Percentiles rank a stretch among this genome's conserved stretches.
Conservation (phyloP, 257 asterid genomes). For the Solanum virginianum region DNA sequence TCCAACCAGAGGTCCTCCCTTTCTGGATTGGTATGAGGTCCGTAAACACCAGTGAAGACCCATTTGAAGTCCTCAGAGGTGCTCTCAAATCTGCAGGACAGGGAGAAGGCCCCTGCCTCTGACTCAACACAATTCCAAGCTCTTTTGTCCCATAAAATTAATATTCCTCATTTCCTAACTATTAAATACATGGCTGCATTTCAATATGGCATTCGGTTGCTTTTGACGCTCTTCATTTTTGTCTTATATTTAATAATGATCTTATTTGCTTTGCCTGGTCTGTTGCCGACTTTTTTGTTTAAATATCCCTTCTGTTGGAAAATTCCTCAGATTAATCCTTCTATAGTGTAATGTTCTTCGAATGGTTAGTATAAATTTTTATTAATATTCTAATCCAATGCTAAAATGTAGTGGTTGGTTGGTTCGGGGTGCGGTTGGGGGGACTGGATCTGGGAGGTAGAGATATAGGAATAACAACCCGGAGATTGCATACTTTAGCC, state of each 20-base stretch:
- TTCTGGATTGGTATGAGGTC: too few species aligned
- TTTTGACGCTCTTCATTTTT: background rate
- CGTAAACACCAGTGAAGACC: too few species aligned
- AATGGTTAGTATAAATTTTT: background rate
- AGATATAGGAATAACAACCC: background rate
- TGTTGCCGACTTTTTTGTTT: background rate
- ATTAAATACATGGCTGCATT: background rate
- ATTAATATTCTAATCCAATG: background rate
- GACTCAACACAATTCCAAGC: too few species aligned
- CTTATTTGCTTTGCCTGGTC: background rate
- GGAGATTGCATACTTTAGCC: background rate
- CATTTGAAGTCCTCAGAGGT: too few species aligned
- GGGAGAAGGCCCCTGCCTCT: too few species aligned
- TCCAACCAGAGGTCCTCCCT: too few species aligned
- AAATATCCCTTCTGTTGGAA: background rate
- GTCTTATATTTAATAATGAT: background rate
- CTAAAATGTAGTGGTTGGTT: background rate
- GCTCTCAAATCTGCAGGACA: too few species aligned
- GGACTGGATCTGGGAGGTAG: background rate
- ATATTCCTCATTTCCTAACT: background rate
- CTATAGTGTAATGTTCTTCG: background rate
- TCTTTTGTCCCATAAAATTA: too few species aligned
- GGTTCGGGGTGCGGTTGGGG: background rate
- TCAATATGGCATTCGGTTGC: background rate
- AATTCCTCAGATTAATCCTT: background rate